Conservation (phyloP, 495 filamentous ascomycete species). For the Physcia stellaris region DNA sequence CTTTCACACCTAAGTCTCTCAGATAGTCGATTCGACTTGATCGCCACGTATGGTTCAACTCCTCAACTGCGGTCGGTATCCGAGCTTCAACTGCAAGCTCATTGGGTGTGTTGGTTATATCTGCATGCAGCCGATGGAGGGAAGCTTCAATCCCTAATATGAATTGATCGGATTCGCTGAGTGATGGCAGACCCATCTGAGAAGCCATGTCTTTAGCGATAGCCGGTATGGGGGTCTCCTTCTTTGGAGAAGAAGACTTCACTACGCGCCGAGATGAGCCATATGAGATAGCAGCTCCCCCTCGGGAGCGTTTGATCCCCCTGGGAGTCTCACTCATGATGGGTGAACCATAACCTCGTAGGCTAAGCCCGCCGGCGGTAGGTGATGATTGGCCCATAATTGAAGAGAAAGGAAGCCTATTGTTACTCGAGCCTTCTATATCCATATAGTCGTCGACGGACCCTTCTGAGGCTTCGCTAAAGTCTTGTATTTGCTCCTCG, state of each 20-base stretch:
- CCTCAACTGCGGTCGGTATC: conserved; percentile 39
- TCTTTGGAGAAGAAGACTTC: conserved; percentile 25
- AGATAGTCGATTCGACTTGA: conserved; percentile 28
- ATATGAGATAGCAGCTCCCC: conserved; percentile 25
- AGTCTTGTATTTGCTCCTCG: conserved; percentile 19
- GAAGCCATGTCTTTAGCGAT: conserved; percentile 32
- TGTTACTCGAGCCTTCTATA: not conserved
- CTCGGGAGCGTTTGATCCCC: conserved; percentile 28
- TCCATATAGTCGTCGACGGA: conserved; percentile 14
- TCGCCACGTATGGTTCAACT: conserved; percentile 47
- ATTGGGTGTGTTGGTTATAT: too few species aligned
- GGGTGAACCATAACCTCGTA: too few species aligned
- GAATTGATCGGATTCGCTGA: conserved; percentile 31
- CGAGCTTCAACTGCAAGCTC: conserved; percentile 39
- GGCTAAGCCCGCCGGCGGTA: too few species aligned
- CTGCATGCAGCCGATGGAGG: too few species aligned
- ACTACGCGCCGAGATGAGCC: conserved; percentile 27
- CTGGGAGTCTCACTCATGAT: conserved; percentile 28
- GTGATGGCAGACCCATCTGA: conserved; percentile 18
- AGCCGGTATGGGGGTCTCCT: conserved; percentile 33
- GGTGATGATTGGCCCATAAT: too few species aligned
- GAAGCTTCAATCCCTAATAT: conserved; percentile 34
- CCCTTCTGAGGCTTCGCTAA: conserved; percentile 24
- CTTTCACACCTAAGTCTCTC: conserved; percentile 34
- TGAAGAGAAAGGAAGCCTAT: too few species aligned